A percentile compares a stretch with the other conserved stretches of the same genome.
These are phyloP conservation scores for Cordyceps fumosorosea DNA, from an alignment of 2,329 filamentous ascomycete genomes.

Conservation along the genomic window DNA sequence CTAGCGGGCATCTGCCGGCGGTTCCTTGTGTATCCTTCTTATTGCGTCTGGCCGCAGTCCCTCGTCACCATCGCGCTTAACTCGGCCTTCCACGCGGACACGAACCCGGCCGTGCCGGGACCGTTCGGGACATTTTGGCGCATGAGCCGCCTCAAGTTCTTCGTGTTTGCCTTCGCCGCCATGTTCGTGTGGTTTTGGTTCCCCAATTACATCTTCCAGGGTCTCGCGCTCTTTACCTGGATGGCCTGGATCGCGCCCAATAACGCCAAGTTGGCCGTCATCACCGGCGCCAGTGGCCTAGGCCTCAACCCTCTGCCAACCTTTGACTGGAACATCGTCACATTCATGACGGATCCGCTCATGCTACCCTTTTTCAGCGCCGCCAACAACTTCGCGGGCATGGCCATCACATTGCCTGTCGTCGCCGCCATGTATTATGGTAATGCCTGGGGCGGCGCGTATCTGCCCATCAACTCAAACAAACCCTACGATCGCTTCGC, in stretches of 20 bases:
- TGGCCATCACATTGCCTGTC: slow-evolving; percentile 29
- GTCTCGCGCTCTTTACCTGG: slow-evolving; percentile 45
- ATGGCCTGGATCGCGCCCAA: slow-evolving; percentile 47
- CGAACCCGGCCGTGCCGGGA: slow-evolving; percentile 14
- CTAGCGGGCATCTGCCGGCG: slow-evolving; percentile 43
- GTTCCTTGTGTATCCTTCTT: slow-evolving; percentile 46
- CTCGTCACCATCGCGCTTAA: slow-evolving; percentile 43
- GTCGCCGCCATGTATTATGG: slow-evolving; percentile 36
- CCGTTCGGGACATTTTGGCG: slow-evolving; percentile 28
- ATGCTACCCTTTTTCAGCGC: slow-evolving; percentile 32
- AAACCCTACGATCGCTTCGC: slow-evolving; percentile 36
- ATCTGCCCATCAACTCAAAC: slow-evolving; percentile 40
- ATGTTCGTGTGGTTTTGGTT: slow-evolving; percentile 51
- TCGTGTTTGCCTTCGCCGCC: slow-evolving; percentile 32
- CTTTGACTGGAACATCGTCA: slow-evolving; percentile 35
- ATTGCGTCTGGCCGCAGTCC: slow-evolving; percentile 45
- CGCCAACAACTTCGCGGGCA: slow-evolving; percentile 30
- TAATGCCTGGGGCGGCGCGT: slow-evolving; percentile 37
- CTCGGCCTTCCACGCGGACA: slow-evolving; percentile 34
- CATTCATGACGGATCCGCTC: slow-evolving; percentile 31
- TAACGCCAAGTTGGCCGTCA: slow-evolving; percentile 31
- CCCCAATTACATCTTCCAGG: slow-evolving; percentile 42
- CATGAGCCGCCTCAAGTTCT: slow-evolving; percentile 40
- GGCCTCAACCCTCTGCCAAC: slow-evolving; percentile 32
- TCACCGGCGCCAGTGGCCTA: slow-evolving; percentile 36